Conservation (phyloP, 176 grass and related monocot species). For the Areca catechu region DNA sequence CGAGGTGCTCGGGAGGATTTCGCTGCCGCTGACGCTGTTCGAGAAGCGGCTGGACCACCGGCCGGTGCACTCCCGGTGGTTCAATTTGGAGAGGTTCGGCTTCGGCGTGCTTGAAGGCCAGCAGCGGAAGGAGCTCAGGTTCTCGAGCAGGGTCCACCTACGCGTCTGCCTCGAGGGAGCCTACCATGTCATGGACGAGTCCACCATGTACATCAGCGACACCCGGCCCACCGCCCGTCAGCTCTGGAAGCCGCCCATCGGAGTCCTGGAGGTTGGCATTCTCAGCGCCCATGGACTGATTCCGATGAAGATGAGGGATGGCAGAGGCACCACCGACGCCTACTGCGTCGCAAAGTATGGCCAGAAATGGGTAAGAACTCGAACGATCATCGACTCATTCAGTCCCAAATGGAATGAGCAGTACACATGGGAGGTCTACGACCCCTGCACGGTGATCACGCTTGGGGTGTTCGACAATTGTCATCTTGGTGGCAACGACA, state of each 20-base stretch:
- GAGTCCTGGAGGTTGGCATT: constrained; percentile 66
- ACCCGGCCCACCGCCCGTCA: constrained; percentile 54
- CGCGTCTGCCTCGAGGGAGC: constrained; percentile 67
- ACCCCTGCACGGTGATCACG: constrained; percentile 70
- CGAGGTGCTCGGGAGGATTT: constrained; percentile 44
- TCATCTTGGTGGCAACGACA: too few species aligned
- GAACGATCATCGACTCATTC: constrained; percentile 43
- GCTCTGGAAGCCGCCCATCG: constrained; percentile 51
- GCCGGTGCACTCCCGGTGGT: constrained; percentile 52
- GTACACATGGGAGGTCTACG: constrained; percentile 85
- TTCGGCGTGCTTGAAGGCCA: constrained; percentile 13
- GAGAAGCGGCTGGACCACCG: constrained; percentile 46
- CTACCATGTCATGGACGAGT: constrained; percentile 81
- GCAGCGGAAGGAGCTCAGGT: constrained; percentile 15
- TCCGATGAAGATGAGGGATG: constrained; percentile 56
- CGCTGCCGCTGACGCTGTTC: constrained; percentile 47
- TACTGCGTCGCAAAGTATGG: constrained; percentile 89
- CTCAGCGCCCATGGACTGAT: constrained; percentile 50
- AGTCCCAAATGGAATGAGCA: constrained; percentile 76
- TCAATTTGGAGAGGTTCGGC: constrained; percentile 48
- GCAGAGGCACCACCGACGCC: constrained; percentile 39
- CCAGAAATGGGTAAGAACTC: constrained; percentile 78
- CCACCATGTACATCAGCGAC: constrained; percentile 64
- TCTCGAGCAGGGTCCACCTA: constrained; percentile 51
- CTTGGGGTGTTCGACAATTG: constrained; percentile 75